These are phyloP conservation scores for Gossypium laxum DNA, from an alignment of 441 rosid species.

Conservation along the genomic window DNA sequence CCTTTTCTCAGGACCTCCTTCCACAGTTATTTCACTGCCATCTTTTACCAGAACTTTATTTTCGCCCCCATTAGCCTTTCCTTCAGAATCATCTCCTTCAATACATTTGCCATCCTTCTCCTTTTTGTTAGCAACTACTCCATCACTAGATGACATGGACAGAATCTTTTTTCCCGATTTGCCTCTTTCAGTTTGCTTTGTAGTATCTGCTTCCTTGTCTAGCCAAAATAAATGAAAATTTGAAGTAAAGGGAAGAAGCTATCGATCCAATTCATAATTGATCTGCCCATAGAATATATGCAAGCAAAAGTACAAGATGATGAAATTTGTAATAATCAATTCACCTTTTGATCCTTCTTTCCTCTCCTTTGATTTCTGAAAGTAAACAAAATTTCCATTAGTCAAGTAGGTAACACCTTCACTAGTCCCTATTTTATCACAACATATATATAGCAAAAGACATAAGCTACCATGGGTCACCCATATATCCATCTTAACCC, in stretches of 20 bases:
- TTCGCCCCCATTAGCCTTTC: conserved; percentile 25
- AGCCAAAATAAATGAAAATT: conserved; percentile 11
- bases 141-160: conserved; percentile 26
- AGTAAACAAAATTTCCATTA: conserved; percentile 14
- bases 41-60: conserved; percentile 29
- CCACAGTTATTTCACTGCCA: conserved; percentile 24
- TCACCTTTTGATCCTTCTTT: conserved; percentile 54
- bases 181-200: conserved; percentile 32
- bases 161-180: conserved; percentile 33
- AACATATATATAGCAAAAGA: neutral
- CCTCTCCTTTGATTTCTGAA: conserved; percentile 46
- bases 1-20: conserved; percentile 31
- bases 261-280: conserved; percentile 4
- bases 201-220: conserved; percentile 33
- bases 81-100: conserved; percentile 31
- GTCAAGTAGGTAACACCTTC: conserved; percentile 8
- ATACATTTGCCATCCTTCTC: conserved; percentile 28
- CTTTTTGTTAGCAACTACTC: conserved; percentile 19
- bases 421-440: neutral
- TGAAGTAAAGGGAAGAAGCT: neutral
- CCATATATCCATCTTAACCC: neutral
- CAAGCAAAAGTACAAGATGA: conserved; percentile 1
- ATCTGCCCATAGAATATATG: neutral
- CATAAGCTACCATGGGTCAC: neutral
- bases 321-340: conserved; percentile 13